These are phyloP conservation scores for Glarea lozoyensis DNA, from an alignment of 495 filamentous ascomycete species.

Conservation along the genomic window DNA sequence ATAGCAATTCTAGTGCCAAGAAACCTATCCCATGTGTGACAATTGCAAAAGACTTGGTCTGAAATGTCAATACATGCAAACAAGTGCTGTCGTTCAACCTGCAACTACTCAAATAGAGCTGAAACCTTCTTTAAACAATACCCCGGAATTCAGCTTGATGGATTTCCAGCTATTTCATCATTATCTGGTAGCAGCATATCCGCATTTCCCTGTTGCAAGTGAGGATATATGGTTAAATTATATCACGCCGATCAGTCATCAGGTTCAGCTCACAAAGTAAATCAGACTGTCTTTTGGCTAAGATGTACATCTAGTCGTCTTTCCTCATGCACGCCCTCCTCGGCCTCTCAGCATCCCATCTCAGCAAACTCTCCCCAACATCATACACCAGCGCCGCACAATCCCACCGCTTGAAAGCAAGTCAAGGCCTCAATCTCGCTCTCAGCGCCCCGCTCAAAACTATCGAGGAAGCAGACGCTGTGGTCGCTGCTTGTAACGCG, in stretches of 20 bases:
- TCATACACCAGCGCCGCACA: not conserved
- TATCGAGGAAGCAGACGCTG: slow-evolving; percentile 2
- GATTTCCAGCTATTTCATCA: not conserved
- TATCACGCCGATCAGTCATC: slow-evolving; percentile 1
- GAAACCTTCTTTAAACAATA: not conserved
- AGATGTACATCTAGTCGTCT: not conserved
- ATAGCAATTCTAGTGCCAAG: not conserved
- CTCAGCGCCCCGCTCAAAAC: not conserved
- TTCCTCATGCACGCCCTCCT: slow-evolving; percentile 7
- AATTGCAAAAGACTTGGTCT: not conserved
- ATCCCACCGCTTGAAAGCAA: slow-evolving; percentile 1
- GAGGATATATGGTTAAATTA: not conserved
- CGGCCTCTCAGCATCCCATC: slow-evolving; percentile 6
- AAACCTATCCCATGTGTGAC: not conserved
- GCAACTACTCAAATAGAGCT: not conserved
- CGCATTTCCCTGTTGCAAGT: not conserved
- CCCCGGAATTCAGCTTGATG: not conserved
- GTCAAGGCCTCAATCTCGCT: slow-evolving; percentile 4
- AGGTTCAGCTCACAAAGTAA: not conserved
- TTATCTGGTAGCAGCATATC: slow-evolving; percentile 1
- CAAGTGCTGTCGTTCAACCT: not conserved
- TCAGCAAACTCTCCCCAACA: slow-evolving; percentile 2
- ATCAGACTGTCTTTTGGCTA: not conserved
- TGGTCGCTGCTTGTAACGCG: slow-evolving; percentile 3
- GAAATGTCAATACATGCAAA: not conserved